Base-by-base conservation (phyloP, 2,329 filamentous ascomycete species). In the Trichoderma harzianum region DNA sequence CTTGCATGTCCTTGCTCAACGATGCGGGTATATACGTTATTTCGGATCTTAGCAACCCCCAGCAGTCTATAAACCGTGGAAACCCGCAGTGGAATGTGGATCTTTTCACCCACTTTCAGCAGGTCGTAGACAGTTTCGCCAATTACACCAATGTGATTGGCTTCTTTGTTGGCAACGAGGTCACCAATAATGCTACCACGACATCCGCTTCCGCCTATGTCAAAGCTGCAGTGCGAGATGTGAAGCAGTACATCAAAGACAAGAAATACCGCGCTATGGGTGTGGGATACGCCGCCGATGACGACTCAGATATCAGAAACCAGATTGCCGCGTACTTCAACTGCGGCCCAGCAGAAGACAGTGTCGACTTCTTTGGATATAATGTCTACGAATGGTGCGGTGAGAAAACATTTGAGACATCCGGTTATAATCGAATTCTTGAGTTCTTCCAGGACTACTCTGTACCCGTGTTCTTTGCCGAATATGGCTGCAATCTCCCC, bases 311-410 rank as follows among this genome's bases (percentile, higher is more conserved):
- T 26, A 97, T 97, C 77, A 93, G 96, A 82, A 87, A 87, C 76
- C 86, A 94, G 78, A 90, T 98, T 79, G 93, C 94, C 76, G 85
- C 94, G 80, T 99, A 97, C 88, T 98, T 99, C 86, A 95, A 97
- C 87, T 99, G 96, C 80, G 93, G 95, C 73, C 70, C 77, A 3
- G 82, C 89, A 73, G 80, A 86, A 39, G 84, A 86, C 10, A 79
- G 92, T 73, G 97, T 98, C 76, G 96, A 99, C 83, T 98, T 97
- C 87, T 99, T 95, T 93, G 96, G 96, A 72, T 98, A 98, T 91
- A 99, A 99, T 88, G 97, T 98, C 85, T 99, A 99, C 88, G 97
- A 95, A 68, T 99, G 96, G 96, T 99, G 96, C 82, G 96, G 95
- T 76, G 82, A 95, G 77, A 97, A 93, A 79, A 89, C 86, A 78